Evolutionary conservation across 768 basidiomycete genomes (phyloP).

Genomic region (Kwoniella bestiolae): DNA sequence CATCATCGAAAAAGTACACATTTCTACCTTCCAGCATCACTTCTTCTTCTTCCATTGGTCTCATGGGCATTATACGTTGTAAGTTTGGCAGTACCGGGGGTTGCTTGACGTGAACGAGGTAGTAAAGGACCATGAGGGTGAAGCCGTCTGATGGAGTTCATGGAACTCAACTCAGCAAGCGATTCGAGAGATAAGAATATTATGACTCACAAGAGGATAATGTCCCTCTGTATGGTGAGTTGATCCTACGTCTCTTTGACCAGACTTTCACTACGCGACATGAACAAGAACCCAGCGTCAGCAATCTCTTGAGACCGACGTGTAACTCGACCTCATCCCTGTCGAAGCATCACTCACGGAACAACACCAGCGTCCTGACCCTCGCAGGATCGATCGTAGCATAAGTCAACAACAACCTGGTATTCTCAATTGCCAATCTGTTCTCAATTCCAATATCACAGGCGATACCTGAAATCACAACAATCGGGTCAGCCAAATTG

Average conservation of each 20-base stretch:
- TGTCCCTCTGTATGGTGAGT: conserved; percentile 96
- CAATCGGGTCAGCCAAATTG: conserved; percentile 34
- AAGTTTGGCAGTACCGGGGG: conserved; percentile 95
- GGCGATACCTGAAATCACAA: conserved; percentile 82
- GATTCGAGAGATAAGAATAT: too few relatives aligned
- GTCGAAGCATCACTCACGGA: conserved; percentile 74
- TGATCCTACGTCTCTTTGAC: conserved; percentile 98
- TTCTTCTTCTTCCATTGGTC: conserved; percentile 71
- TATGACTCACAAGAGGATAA: conserved; percentile 72
- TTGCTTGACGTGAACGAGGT: conserved; percentile 95
- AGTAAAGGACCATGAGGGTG: conserved; percentile 96
- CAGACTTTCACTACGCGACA: conserved; percentile 84
- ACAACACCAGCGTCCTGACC: conserved; percentile 90
- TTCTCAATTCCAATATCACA: conserved; percentile 99
- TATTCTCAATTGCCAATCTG: conserved; percentile 94
- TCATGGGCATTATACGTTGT: conserved; percentile 89
- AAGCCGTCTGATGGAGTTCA: conserved; percentile 69
- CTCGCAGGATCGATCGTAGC: conserved; percentile 94
- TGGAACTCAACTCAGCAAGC: neutral
- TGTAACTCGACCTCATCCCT: too few relatives aligned
- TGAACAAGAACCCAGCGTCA: too few relatives aligned
- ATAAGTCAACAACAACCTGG: conserved; percentile 92
- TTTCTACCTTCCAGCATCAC: conserved; percentile 68
- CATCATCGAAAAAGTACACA: conserved; percentile 94
- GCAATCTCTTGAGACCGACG: too few relatives aligned